phyloP scores from a whole-genome alignment of 306 rosid species.

The Inga leiocalycina region DNA sequence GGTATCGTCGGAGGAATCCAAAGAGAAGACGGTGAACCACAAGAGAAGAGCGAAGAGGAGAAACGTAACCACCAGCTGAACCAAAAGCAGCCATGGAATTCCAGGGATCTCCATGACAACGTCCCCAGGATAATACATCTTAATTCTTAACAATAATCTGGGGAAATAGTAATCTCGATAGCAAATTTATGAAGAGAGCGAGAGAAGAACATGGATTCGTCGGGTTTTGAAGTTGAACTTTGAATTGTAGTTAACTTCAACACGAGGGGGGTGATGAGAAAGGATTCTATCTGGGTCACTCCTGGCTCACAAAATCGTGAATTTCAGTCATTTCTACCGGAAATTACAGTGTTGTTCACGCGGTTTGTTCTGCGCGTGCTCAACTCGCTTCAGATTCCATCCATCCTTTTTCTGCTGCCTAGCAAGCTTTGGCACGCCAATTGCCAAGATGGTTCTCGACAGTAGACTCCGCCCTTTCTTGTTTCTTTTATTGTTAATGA shows the following conservation, averaged over 20 bases:
- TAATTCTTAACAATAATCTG: background rate
- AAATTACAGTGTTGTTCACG: background rate
- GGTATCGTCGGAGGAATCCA: constrained; percentile 41
- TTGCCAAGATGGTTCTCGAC: background rate
- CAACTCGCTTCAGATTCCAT: background rate
- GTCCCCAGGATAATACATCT: constrained; percentile 51
- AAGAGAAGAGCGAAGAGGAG: constrained; percentile 62
- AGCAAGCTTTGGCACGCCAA: background rate
- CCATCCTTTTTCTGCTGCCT: background rate
- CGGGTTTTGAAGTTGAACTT: background rate
- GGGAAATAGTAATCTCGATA: background rate
- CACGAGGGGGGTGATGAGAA: background rate
- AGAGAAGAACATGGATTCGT: background rate
- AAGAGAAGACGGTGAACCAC: constrained; percentile 47
- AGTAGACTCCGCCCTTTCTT: background rate
- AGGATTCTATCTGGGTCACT: background rate
- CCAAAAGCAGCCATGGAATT: constrained; percentile 86
- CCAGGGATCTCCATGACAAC: constrained; percentile 46
- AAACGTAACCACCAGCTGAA: constrained; percentile 61
- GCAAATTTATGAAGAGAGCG: background rate
- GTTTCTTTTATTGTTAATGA: background rate
- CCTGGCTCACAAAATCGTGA: background rate
- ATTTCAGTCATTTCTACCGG: background rate
- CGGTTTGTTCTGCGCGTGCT: background rate
- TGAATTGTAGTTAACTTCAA: background rate